Percentiles rank a stretch among this genome's conserved stretches.
phyloP scores from a whole-genome alignment of 768 basidiomycete species.

The Mycena leptocephala region DNA sequence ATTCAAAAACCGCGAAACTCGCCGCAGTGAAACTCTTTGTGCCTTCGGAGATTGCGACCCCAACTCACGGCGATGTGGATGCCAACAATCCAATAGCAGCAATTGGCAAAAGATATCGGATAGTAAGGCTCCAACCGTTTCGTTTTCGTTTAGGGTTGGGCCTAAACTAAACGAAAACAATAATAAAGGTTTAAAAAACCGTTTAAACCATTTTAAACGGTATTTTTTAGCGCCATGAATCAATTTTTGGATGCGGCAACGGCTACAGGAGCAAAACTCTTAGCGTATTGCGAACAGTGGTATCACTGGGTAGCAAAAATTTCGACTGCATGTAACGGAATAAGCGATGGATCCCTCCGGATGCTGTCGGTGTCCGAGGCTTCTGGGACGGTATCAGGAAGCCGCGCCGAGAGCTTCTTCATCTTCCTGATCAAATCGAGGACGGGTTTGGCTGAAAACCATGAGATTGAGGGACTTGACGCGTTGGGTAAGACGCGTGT shows the following conservation, averaged over 20 bases:
- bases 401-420: neutral
- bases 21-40: neutral
- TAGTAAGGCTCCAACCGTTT: no score
- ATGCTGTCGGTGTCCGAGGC: neutral
- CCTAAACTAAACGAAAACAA: no score
- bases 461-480: neutral
- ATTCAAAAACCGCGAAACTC: constrained; percentile 30
- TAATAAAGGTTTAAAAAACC: no score
- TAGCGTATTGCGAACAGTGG: neutral
- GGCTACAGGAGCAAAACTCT: no score
- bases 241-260: no score
- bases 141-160: no score
- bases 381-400: neutral
- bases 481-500: neutral
- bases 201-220: no score
- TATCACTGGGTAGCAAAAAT: neutral
- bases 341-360: neutral
- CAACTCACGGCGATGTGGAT: neutral
- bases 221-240: no score
- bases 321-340: neutral
- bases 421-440: neutral
- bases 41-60: neutral
- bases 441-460: neutral
- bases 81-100: neutral
- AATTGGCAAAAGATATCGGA: neutral